Evolutionary conservation across 495 filamentous ascomycete genomes (phyloP), one percentile per base, ranked within the genome.

Genomic region (Chlorociboria aeruginascens): DNA sequence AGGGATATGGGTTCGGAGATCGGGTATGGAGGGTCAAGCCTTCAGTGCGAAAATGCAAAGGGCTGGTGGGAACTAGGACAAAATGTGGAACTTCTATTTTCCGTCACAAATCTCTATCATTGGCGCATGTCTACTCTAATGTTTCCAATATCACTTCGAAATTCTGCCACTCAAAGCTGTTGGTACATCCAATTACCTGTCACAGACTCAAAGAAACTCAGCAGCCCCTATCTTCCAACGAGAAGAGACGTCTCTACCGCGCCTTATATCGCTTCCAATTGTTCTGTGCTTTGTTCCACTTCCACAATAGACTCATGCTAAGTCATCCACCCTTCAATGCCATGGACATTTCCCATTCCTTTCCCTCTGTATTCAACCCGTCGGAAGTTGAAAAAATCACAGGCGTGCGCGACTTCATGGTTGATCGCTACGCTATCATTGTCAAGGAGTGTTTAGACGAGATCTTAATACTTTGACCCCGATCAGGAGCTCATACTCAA

Each of bases 241-340:
- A 47, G 17, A 36, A 38, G 25, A 16, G 45, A 14, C 45, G 45
- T 28, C 28, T 47, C 45, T 47, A 47, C 35, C 45, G 45, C 30
- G 35, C 34, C 32, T 20, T 36, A 9, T 47, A 47, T n/a, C 33
- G 45, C 14, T 47, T 47, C 34, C 34, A 47, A 20, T 10, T 47
- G 25, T 47, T 47, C 34, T 30, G 34, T 4, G 33, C n/a, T 6
- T 40, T 47, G 25, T 47, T 47, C 45, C 13, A 9, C n/a, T n/a
- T n/a, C n/a, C n/a, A n/a, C n/a, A n/a, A n/a, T 16, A 14, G 32
- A 30, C 41, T 29, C 33, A 6, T 44, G 17, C 13, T 31, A 40
- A 11, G 20, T 40, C 35, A 25, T 14, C 4, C 8, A 30, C 16
- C 10, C 29, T 44, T 44, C 33, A 2, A 44, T 32, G 1, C 41